Evolutionary conservation across 345 rosid species (phyloP).

Genomic region (Eucalyptus curtisii): DNA sequence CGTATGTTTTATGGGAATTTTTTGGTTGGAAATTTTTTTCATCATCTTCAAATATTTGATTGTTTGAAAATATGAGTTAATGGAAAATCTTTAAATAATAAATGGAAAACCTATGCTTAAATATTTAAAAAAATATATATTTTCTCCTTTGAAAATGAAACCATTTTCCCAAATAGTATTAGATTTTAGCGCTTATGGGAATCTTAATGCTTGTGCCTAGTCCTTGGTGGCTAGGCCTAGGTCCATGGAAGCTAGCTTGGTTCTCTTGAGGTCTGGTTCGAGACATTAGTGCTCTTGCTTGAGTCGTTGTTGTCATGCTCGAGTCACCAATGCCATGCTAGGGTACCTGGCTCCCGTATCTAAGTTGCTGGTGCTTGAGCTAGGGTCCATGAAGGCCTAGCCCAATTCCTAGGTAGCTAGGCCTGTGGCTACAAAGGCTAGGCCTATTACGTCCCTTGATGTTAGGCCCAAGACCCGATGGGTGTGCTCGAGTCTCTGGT

Average conservation of each 20-base stretch:
- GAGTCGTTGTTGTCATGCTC: not conserved
- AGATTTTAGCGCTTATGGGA: not conserved
- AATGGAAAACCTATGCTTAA: not conserved
- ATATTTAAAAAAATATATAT: not conserved
- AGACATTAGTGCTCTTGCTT: accelerated
- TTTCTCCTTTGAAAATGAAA: not conserved
- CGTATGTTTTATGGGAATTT: not conserved
- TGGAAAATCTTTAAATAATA: not conserved
- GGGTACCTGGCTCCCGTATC: not conserved
- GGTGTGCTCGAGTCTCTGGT: no score
- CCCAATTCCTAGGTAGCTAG: not conserved
- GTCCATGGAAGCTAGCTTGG: not conserved
- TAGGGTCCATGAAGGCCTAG: not conserved
- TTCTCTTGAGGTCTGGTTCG: accelerated
- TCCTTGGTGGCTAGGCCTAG: accelerated
- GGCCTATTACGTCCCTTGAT: not conserved
- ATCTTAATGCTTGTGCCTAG: not conserved
- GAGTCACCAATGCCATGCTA: no score
- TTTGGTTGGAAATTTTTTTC: not conserved
- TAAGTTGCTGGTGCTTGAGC: not conserved
- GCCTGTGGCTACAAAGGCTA: not conserved
- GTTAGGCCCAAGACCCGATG: no score
- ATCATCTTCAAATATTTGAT: not conserved
- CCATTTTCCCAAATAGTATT: not conserved
- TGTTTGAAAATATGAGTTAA: not conserved